These are phyloP conservation scores for Agrocybe pediades DNA, from an alignment of 768 basidiomycete species.

Conservation along the genomic window DNA sequence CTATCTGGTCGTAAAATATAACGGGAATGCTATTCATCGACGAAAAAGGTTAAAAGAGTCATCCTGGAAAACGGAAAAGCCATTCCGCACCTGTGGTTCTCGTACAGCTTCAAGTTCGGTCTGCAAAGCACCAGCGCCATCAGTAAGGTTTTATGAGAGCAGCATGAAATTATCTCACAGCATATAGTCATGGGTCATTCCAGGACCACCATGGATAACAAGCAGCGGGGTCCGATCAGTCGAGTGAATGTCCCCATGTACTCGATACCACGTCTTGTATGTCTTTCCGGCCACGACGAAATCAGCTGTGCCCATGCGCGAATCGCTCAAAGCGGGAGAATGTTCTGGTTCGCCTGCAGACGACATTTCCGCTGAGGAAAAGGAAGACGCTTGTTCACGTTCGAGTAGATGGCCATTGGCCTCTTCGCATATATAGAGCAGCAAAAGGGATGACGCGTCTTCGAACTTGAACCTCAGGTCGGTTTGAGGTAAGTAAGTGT, in stretches of 20 bases:
- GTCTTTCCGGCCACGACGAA: constrained; percentile 17
- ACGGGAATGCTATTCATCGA: constrained; percentile 33
- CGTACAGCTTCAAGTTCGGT: constrained; percentile 1
- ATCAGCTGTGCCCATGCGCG: constrained; percentile 9
- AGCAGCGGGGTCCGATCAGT: constrained; percentile 41
- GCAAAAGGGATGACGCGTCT: no score
- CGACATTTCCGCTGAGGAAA: neutral
- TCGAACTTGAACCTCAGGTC: neutral
- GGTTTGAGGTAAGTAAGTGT: no score
- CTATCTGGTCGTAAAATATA: constrained; percentile 55
- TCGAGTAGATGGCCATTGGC: no score
- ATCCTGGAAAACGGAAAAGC: neutral
- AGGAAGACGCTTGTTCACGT: no score
- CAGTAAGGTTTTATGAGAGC: neutral
- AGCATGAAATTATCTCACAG: constrained; percentile 17
- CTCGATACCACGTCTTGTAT: constrained; percentile 51
- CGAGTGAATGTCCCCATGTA: constrained; percentile 41
- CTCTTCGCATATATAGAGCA: no score
- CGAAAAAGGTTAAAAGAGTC: neutral
- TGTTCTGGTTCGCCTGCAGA: neutral
- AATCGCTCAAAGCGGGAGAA: neutral
- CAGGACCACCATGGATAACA: constrained; percentile 56
- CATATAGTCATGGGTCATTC: constrained; percentile 45
- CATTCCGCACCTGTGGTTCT: neutral
- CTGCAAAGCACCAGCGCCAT: neutral